Evolutionary conservation across 1,284 basidiomycete species (phyloP), one percentile per base, ranked within the genome.

Genomic region (Butyriboletus appendiculatus): DNA sequence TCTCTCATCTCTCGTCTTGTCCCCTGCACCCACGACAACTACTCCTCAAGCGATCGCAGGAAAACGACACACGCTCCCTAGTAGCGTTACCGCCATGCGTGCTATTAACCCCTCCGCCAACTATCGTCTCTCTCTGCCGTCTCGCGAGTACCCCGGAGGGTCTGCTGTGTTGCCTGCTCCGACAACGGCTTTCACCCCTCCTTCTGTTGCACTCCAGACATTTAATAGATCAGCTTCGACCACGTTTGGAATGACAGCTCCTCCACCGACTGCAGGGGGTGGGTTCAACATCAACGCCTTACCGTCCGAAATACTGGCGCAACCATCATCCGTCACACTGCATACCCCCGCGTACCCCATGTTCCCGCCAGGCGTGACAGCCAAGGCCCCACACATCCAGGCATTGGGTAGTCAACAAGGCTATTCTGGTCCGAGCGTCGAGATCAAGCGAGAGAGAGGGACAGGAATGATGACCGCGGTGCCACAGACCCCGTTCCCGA

Each of bases 291-390:
- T 20, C 34, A 48, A 42, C 39, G 7, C 22, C 5, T 38, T 50
- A n/a, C 34, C 38, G 24, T 24, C 55, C 8, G 67, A 68, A 10
- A 47, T 59, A 16, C 51, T 35, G 0, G 28, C 48, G 2, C 62
- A 60, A 15, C 38, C 66, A 4, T 61, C 66, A 4, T 61, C 62
- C n/a, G 50, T 60, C 39, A 62, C 73, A 10, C 81, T 85, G 0
- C 76, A 76, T 35, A 88, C 86, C 3, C 88, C 89, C 0, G 84
- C 88, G 9, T 88, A 88, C 57, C 87, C 88, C 30, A 79, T 86
- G 0, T 90, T 83, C 65, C 77, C 85, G 0, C 70, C 78, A 15
- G 73, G 78, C 30, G 70, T 74, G 11, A 50, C 76, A 2, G 76
- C 79, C 3, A 74, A 77, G 1, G 81, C 78, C 5, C 82, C 85